Conservation (phyloP, 192 early-diverging fungal species). For the Mycoemilia scoparia region DNA sequence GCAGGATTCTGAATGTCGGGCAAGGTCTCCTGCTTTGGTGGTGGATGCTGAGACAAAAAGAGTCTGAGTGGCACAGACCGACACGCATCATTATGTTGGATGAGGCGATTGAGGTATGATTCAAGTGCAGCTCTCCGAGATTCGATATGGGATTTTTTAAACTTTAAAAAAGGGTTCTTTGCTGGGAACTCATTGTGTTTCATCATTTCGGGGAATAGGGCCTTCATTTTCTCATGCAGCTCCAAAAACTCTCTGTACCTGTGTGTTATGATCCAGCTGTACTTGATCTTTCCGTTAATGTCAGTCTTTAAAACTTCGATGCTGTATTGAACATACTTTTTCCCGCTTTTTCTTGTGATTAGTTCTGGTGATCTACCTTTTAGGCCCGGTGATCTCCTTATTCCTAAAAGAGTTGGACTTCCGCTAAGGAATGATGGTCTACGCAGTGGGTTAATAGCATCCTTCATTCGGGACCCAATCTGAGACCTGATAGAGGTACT, state of each 20-base stretch:
- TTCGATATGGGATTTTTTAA: slow-evolving; percentile 51
- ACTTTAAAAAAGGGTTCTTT: slow-evolving; percentile 48
- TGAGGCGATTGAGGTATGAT: slow-evolving; percentile 45
- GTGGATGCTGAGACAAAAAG: slow-evolving; percentile 41
- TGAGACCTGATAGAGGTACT: neutral
- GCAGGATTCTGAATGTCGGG: neutral
- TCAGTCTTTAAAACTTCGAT: slow-evolving; percentile 52
- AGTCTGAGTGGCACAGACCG: slow-evolving; percentile 36
- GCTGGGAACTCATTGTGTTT: slow-evolving; percentile 49
- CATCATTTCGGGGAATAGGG: slow-evolving; percentile 32
- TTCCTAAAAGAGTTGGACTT: no score
- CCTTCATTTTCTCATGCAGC: slow-evolving; percentile 52
- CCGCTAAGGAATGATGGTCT: no score
- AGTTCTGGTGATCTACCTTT: no score
- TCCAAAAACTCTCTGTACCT: slow-evolving; percentile 74
- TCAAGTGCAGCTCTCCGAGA: slow-evolving; percentile 43
- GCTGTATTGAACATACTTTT: slow-evolving; percentile 19
- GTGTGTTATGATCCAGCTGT: slow-evolving; percentile 57
- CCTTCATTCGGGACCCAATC: neutral
- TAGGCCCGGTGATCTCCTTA: no score
- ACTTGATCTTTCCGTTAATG: slow-evolving; percentile 18
- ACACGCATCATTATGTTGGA: slow-evolving; percentile 38
- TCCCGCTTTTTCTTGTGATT: no score
- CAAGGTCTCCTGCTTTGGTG: slow-evolving; percentile 3
- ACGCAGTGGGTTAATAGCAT: neutral